These are phyloP conservation scores for Salvia splendens DNA, from an alignment of 257 asterid species.

Conservation along the genomic window DNA sequence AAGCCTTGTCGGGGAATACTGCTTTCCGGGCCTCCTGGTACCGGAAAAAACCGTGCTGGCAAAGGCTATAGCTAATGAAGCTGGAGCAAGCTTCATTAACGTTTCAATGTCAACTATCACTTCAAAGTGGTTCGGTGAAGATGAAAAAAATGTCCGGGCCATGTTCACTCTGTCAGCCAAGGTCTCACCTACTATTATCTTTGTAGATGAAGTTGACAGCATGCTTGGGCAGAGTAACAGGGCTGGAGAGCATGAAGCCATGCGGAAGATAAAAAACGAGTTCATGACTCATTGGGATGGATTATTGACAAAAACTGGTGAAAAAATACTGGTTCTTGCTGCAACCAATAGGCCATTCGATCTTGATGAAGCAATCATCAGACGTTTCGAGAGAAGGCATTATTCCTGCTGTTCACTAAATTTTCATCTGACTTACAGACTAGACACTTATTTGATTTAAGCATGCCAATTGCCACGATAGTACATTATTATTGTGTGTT, in stretches of 20 bases:
- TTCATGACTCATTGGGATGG: constrained; percentile 99
- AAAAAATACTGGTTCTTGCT: constrained; percentile 82
- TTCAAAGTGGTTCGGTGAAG: constrained; percentile 96
- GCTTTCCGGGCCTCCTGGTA: constrained; percentile 93
- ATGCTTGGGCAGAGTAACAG: constrained; percentile 86
- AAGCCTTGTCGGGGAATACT: constrained; percentile 89
- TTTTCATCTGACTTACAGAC: not conserved
- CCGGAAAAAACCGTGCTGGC: constrained; percentile 94
- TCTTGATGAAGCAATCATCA: constrained; percentile 93
- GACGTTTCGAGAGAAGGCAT: constrained; percentile 93
- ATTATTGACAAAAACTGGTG: constrained; percentile 71
- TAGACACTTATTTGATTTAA: not conserved
- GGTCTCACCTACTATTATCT: constrained; percentile 87
- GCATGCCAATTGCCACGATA: no score
- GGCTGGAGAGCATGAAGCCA: constrained; percentile 94
- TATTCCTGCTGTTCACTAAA: not conserved
- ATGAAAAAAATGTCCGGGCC: constrained; percentile 88
- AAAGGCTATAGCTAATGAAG: constrained; percentile 89
- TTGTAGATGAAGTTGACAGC: constrained; percentile 97
- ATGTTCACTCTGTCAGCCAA: constrained; percentile 88
- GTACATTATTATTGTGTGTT: no score
- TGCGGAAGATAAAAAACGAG: constrained; percentile 93
- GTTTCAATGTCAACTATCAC: no score
- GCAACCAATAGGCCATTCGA: constrained; percentile 96
- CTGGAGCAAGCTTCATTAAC: no score